phyloP scores from a whole-genome alignment of 192 early-diverging fungal species.

The Coemansia aciculifera region DNA sequence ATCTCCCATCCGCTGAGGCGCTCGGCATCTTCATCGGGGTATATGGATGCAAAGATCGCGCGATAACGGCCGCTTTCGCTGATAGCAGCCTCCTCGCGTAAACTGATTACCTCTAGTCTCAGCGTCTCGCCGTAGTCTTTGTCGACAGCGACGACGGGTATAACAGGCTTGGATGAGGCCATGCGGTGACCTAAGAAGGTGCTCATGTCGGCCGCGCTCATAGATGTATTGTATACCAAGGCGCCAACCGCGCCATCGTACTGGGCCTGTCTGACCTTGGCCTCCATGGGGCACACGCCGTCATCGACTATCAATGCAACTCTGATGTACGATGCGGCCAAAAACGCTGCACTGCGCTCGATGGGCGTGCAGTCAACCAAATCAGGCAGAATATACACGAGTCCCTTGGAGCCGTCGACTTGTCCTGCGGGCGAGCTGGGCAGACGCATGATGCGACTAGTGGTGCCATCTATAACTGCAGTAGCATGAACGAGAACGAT shows the following conservation, averaged over 20 bases:
- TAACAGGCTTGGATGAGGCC: slow-evolving; percentile 14
- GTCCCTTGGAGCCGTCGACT: slow-evolving; percentile 37
- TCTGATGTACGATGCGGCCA: slow-evolving; percentile 41
- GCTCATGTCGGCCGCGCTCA: slow-evolving; percentile 22
- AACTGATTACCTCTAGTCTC: slow-evolving; percentile 24
- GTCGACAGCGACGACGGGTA: slow-evolving; percentile 43
- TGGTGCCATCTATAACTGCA: slow-evolving; percentile 36
- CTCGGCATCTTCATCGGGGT: slow-evolving; percentile 30
- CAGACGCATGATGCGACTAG: slow-evolving; percentile 27
- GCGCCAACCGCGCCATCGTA: slow-evolving; percentile 53
- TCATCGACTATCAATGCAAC: slow-evolving; percentile 43
- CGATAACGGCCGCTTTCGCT: slow-evolving; percentile 19
- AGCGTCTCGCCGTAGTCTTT: slow-evolving; percentile 46
- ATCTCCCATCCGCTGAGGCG: slow-evolving; percentile 51
- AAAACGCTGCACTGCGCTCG: slow-evolving; percentile 25
- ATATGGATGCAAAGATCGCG: slow-evolving; percentile 53
- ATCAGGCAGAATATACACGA: slow-evolving; percentile 40
- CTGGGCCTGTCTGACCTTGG: slow-evolving; percentile 43
- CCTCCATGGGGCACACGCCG: slow-evolving; percentile 34
- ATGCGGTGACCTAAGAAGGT: slow-evolving; percentile 20
- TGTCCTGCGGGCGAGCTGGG: slow-evolving; percentile 30
- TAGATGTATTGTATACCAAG: slow-evolving; percentile 39
- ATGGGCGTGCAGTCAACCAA: slow-evolving; percentile 32
- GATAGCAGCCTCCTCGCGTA: slow-evolving; percentile 29
- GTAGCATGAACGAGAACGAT: slow-evolving; percentile 42